These are phyloP conservation scores for Backusella circina DNA, from an alignment of 192 early-diverging fungal species.

Conservation along the genomic window DNA sequence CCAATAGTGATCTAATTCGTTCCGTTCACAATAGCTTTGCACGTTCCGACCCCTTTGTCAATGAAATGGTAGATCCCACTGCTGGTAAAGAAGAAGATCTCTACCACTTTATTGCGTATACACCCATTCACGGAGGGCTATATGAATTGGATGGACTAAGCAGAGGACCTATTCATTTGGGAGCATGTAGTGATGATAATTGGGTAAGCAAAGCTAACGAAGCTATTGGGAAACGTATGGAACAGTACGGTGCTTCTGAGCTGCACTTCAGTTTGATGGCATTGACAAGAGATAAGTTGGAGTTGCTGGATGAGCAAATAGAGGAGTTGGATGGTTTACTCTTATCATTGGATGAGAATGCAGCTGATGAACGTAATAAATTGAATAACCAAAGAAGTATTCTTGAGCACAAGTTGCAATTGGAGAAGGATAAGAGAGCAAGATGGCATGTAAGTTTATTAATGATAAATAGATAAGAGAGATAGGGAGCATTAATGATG, in stretches of 20 bases:
- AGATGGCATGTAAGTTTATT: conserved; percentile 44
- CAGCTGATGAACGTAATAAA: conserved; percentile 31
- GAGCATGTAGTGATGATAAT: conserved; percentile 56
- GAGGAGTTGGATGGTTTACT: conserved; percentile 36
- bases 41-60: conserved; percentile 71
- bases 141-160: conserved; percentile 80
- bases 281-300: conserved; percentile 62
- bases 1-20: conserved; percentile 74
- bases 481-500: conserved; percentile 8
- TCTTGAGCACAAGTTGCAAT: conserved; percentile 47
- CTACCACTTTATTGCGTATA: conserved; percentile 80
- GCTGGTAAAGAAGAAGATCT: conserved; percentile 65
- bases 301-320: conserved; percentile 50
- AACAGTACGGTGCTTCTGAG: conserved; percentile 53
- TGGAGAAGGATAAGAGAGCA: conserved; percentile 60
- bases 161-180: conserved; percentile 63
- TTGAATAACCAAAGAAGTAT: conserved; percentile 50
- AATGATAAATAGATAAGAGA: background rate
- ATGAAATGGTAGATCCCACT: conserved; percentile 51
- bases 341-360: conserved; percentile 28
- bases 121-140: conserved; percentile 65
- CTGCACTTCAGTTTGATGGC: conserved; percentile 83
- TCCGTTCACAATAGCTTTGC: conserved; percentile 80
- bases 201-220: conserved; percentile 62
- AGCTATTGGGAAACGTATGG: conserved; percentile 71